Evolutionary conservation across 768 basidiomycete species (phyloP).

Genomic region (Tubosaeta brunneosetosa): DNA sequence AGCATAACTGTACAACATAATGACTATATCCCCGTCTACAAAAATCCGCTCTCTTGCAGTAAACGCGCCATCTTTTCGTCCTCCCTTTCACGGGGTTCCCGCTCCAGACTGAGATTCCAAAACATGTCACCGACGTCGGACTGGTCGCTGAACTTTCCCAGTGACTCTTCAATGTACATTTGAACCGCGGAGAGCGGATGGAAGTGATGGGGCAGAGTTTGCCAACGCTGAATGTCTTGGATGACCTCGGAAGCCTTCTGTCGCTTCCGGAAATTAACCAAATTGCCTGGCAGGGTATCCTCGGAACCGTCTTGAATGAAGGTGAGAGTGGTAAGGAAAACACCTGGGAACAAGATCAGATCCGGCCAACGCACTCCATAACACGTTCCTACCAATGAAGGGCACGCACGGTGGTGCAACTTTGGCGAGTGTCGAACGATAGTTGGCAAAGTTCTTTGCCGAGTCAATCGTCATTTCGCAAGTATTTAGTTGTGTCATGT

Average conservation of each 20-base stretch:
- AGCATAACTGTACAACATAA: conserved; percentile 22
- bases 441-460: conserved; percentile 91
- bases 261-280: conserved; percentile 96
- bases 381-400: conserved; percentile 70
- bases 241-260: conserved; percentile 96
- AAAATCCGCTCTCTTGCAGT: conserved; percentile 83
- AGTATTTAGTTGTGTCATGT: conserved; percentile 65
- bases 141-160: conserved; percentile 66
- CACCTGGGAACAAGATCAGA: conserved; percentile 48
- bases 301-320: conserved; percentile 97
- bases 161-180: conserved; percentile 71
- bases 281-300: conserved; percentile 68
- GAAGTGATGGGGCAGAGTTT: conserved; percentile 86
- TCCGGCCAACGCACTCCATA: background rate
- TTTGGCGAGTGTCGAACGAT: conserved; percentile 75
- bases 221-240: conserved; percentile 94
- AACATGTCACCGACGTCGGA: conserved; percentile 69
- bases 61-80: conserved; percentile 95
- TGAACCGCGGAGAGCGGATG: conserved; percentile 60
- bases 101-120: conserved; percentile 80
- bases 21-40: conserved; percentile 36
- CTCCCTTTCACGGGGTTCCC: conserved; percentile 92
- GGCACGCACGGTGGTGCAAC: conserved; percentile 94
- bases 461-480: conserved; percentile 91
- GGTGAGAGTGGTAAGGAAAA: conserved; percentile 93